Conservation (phyloP, 768 basidiomycete genomes). For the Leccinellum rugosiceps region DNA sequence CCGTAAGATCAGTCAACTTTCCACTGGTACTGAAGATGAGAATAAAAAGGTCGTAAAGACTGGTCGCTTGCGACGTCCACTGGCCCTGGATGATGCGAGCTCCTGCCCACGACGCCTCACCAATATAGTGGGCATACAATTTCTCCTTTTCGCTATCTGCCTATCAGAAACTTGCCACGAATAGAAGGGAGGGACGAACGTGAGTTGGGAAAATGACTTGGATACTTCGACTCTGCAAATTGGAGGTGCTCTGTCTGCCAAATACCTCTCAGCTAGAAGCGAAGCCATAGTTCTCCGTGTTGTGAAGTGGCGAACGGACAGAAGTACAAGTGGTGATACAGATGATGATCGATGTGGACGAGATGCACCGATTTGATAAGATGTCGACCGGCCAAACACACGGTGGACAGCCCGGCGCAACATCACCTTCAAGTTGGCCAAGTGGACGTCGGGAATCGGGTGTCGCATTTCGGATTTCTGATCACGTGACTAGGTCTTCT, state of each 20-base stretch:
- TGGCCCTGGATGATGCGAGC: conserved; percentile 81
- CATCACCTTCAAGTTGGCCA: conserved; percentile 3
- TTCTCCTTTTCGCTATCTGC: conserved; percentile 64
- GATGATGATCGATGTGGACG: conserved; percentile 12
- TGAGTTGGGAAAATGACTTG: conserved; percentile 66
- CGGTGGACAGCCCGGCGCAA: conserved; percentile 5
- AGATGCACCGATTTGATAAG: conserved; percentile 12
- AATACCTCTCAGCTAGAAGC: conserved; percentile 53
- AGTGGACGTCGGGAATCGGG: conserved; percentile 8
- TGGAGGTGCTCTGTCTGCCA: conserved; percentile 76
- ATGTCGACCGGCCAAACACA: conserved; percentile 2
- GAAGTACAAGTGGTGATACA: neutral
- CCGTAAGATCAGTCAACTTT: conserved; percentile 52
- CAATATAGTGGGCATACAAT: conserved; percentile 72
- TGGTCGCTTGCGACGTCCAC: conserved; percentile 70
- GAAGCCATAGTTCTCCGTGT: conserved; percentile 31
- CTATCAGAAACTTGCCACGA: neutral
- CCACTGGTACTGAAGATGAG: conserved; percentile 62
- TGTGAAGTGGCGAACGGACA: neutral
- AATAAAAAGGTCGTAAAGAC: conserved; percentile 70
- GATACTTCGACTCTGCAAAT: conserved; percentile 68
- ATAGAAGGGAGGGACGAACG: conserved; percentile 35
- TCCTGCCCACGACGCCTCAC: conserved; percentile 78
- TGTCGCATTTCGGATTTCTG: conserved; percentile 1
- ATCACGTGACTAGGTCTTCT: conserved; percentile 1